phyloP scores from a whole-genome alignment of 306 rosid genomes.

The Pterocarpus santalinus region DNA sequence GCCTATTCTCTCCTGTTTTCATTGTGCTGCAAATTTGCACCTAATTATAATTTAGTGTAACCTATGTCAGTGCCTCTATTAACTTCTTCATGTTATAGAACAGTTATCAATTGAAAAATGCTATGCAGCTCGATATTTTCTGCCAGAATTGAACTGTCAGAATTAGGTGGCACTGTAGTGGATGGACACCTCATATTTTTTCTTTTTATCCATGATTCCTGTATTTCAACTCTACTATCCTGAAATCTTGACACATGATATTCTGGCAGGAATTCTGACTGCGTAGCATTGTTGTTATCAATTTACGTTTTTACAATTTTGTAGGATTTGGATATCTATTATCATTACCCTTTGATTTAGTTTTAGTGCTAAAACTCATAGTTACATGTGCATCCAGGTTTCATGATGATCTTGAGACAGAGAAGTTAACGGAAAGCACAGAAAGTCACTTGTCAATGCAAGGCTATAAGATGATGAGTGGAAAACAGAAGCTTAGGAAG shows the following conservation, averaged over 20 bases:
- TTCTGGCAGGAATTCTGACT: too few species aligned
- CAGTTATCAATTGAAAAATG: neutral
- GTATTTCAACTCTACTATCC: neutral
- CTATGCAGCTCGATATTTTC: too few species aligned
- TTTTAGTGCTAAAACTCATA: constrained; percentile 43
- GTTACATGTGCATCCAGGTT: constrained; percentile 51
- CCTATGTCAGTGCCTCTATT: constrained; percentile 14
- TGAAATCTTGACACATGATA: too few species aligned
- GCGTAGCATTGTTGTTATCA: neutral
- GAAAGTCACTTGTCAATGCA: constrained; percentile 29
- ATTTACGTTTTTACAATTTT: neutral
- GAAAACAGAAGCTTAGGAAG: constrained; percentile 24
- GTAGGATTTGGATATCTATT: neutral
- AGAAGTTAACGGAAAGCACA: constrained; percentile 40
- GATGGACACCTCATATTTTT: too few species aligned
- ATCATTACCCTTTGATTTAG: constrained; percentile 15
- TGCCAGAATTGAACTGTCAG: neutral
- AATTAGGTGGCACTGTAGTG: neutral
- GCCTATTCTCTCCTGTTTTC: constrained; percentile 26
- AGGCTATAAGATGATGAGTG: constrained; percentile 33
- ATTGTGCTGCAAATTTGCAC: neutral
- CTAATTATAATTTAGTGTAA: constrained; percentile 19
- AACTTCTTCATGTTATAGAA: constrained; percentile 1
- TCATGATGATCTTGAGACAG: constrained; percentile 54
- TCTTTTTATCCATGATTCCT: neutral